Conservation (phyloP, 176 grass and related monocot species). For the Poa pratensis region DNA sequence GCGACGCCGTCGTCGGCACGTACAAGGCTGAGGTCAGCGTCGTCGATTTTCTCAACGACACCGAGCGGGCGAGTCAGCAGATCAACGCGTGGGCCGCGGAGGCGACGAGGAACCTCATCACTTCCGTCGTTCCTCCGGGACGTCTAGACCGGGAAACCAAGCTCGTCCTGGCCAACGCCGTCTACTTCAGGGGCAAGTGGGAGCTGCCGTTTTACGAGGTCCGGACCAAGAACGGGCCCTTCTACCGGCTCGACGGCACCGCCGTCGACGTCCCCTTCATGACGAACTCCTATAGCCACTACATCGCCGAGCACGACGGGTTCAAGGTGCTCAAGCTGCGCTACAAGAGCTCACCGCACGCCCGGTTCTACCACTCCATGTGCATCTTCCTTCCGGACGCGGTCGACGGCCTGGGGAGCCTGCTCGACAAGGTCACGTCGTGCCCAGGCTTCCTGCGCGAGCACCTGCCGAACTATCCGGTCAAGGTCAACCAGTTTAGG, state of each 20-base stretch:
- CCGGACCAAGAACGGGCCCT: not conserved
- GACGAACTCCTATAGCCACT: not conserved
- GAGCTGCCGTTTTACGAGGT: not conserved
- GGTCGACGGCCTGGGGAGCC: not conserved
- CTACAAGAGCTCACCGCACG: not conserved
- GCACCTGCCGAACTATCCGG: not conserved
- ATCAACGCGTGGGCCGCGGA: not conserved
- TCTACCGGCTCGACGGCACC: conserved; percentile 6
- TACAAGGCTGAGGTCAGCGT: not conserved
- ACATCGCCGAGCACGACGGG: not conserved
- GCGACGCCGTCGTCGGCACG: not conserved
- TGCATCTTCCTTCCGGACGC: conserved; percentile 18
- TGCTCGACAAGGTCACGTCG: not conserved
- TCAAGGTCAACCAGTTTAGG: not conserved
- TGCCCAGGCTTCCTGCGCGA: not conserved
- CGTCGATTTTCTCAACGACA: not conserved
- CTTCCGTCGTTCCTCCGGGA: not conserved
- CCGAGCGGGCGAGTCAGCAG: not conserved
- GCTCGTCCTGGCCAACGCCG: not conserved
- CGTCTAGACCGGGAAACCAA: not conserved
- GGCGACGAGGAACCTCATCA: conserved; percentile 11
- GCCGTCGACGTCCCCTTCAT: conserved; percentile 6
- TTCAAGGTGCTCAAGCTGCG: conserved; percentile 1
- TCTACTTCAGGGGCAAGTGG: conserved; percentile 22
- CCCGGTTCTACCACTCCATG: not conserved